A percentile compares a stretch with the other conserved stretches of the same genome.
Evolutionary conservation across 2,329 filamentous ascomycete genomes (phyloP).

Genomic region (Canariomyces notabilis): DNA sequence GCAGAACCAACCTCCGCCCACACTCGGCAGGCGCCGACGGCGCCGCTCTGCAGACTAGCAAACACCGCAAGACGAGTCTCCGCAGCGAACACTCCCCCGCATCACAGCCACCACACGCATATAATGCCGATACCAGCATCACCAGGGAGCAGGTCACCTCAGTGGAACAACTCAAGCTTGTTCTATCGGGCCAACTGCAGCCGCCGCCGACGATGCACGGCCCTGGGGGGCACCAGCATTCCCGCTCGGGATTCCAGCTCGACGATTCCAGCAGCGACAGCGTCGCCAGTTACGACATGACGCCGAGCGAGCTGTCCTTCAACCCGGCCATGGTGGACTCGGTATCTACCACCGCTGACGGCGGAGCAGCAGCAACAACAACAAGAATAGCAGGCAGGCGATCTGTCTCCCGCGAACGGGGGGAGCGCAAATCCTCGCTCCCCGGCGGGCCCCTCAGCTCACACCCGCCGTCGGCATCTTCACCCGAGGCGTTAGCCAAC

Average conservation of each 20-base stretch:
- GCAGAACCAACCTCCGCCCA: slow-evolving; percentile 47
- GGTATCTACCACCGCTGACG: background rate
- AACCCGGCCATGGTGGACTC: slow-evolving; percentile 36
- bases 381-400: background rate
- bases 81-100: slow-evolving; percentile 47
- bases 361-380: background rate
- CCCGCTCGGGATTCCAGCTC: slow-evolving; percentile 26
- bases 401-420: background rate
- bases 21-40: slow-evolving; percentile 35
- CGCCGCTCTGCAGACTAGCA: slow-evolving; percentile 33
- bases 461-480: slow-evolving; percentile 30
- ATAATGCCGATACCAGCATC: slow-evolving; percentile 25
- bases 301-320: slow-evolving; percentile 62
- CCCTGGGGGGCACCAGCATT: slow-evolving; percentile 28
- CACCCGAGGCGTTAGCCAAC: background rate
- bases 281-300: slow-evolving; percentile 65
- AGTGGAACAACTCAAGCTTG: slow-evolving; percentile 59
- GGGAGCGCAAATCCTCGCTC: slow-evolving; percentile 27
- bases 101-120: slow-evolving; percentile 26
- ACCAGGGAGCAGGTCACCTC: slow-evolving; percentile 45
- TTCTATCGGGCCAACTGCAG: slow-evolving; percentile 48
- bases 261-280: slow-evolving; percentile 59
- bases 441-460: slow-evolving; percentile 39
- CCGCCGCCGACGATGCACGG: slow-evolving; percentile 36
- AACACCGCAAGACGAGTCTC: slow-evolving; percentile 50